phyloP scores from a whole-genome alignment of 2,329 filamentous ascomycete species.

The Cylindrodendrum hubeiense region DNA sequence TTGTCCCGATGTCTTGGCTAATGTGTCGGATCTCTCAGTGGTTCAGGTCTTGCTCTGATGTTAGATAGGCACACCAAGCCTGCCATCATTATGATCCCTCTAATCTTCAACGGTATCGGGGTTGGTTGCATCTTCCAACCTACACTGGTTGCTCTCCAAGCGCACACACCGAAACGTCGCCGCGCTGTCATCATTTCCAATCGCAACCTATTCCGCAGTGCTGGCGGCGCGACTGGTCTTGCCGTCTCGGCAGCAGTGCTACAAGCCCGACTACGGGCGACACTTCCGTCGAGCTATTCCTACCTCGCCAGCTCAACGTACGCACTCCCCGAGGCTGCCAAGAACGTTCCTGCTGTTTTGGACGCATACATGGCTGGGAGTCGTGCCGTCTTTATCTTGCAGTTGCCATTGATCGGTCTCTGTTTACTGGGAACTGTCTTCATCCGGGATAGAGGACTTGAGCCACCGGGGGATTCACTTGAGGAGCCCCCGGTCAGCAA shows the following conservation, averaged over 20 bases:
- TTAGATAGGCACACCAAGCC: slow-evolving; percentile 59
- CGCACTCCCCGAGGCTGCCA: neutral
- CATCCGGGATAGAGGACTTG: slow-evolving; percentile 14
- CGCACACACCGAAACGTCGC: slow-evolving; percentile 66
- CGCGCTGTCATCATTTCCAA: slow-evolving; percentile 72
- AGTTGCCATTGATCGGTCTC: slow-evolving; percentile 9
- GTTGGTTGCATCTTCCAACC: slow-evolving; percentile 63
- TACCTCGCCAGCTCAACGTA: slow-evolving; percentile 14
- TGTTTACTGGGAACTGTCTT: slow-evolving; percentile 16
- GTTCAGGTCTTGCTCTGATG: slow-evolving; percentile 64
- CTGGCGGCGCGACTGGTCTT: slow-evolving; percentile 68
- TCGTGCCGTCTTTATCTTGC: slow-evolving; percentile 11
- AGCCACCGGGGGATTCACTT: neutral
- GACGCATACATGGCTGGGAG: slow-evolving; percentile 20
- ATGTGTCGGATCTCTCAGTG: slow-evolving; percentile 42
- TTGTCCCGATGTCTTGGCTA: neutral
- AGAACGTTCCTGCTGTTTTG: neutral
- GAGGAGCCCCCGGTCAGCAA: neutral
- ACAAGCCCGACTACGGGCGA: slow-evolving; percentile 44
- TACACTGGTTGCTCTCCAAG: slow-evolving; percentile 68
- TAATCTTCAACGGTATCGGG: slow-evolving; percentile 62
- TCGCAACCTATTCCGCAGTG: slow-evolving; percentile 71
- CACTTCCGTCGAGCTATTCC: slow-evolving; percentile 36
- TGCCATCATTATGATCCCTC: slow-evolving; percentile 61
- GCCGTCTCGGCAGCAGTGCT: slow-evolving; percentile 67